Conservation (phyloP, 371 early-diverging fungal genomes). For the Apophysomyces trapeziformis region DNA sequence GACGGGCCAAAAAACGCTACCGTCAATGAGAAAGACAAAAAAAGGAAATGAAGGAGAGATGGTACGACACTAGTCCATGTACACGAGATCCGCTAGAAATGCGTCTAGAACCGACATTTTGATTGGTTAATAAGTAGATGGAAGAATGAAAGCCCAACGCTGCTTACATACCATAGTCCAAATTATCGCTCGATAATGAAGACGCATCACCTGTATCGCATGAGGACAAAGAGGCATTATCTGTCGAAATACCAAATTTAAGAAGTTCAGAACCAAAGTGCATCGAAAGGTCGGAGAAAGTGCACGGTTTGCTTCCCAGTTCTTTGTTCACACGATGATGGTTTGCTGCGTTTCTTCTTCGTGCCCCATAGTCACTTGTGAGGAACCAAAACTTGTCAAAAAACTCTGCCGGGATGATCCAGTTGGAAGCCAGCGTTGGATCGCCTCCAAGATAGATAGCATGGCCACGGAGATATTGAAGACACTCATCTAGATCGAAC, state of each 20-base stretch:
- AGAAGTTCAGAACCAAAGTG: constrained; percentile 5
- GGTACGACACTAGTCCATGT: not conserved
- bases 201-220: not conserved
- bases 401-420: constrained; percentile 49
- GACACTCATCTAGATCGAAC: constrained; percentile 53
- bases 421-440: constrained; percentile 51
- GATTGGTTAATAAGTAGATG: constrained; percentile 1
- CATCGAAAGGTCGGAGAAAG: not conserved
- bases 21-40: too few relatives aligned
- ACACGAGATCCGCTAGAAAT: not conserved
- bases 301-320: not conserved
- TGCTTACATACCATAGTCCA: not conserved
- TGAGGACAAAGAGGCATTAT: not conserved
- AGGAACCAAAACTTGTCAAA: constrained; percentile 54
- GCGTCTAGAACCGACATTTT: not conserved
- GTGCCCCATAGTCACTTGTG: constrained; percentile 29
- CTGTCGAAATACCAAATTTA: not conserved
- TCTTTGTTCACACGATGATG: not conserved
- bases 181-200: not conserved
- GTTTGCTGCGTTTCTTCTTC: constrained; percentile 32
- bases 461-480: constrained; percentile 41
- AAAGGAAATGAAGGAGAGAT: not conserved
- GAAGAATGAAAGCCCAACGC: too few relatives aligned
- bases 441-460: constrained; percentile 55
- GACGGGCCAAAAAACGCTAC: too few relatives aligned